Evolutionary conservation across 192 early-diverging fungal species (phyloP).

Genomic region (Mortierella claussenii): DNA sequence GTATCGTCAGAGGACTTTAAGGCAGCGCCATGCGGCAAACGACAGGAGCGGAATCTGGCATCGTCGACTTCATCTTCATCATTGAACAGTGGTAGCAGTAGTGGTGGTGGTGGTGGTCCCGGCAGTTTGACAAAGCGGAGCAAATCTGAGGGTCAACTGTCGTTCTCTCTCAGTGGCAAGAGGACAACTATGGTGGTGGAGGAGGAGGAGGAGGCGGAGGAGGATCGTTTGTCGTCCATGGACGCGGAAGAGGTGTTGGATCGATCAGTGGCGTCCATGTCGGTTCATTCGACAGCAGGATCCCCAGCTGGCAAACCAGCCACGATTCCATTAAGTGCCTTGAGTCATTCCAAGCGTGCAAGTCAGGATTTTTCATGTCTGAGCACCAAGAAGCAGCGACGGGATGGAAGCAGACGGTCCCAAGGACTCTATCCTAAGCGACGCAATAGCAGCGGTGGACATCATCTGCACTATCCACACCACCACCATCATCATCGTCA

Average conservation of each 20-base stretch:
- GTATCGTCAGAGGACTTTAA: conserved; percentile 50
- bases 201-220: neutral
- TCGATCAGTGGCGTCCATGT: neutral
- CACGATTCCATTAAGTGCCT: conserved; percentile 29
- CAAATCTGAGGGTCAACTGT: conserved; percentile 18
- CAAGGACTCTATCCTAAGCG: neutral
- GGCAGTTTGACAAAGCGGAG: conserved; percentile 7
- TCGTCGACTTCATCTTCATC: neutral
- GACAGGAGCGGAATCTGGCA: conserved; percentile 7
- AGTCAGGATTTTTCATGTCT: conserved; percentile 23
- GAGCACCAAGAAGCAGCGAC: conserved; percentile 22
- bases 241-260: no score
- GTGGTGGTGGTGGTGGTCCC: neutral
- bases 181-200: neutral
- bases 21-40: conserved; percentile 34
- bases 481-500: conserved; percentile 1
- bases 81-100: neutral
- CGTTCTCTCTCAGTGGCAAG: neutral
- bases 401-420: neutral
- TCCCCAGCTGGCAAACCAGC: neutral
- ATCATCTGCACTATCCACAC: conserved; percentile 8
- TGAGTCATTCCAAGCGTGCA: conserved; percentile 29
- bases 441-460: neutral
- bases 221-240: neutral
- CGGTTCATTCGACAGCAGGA: neutral